Evolutionary conservation across 2,329 filamentous ascomycete genomes (phyloP).

Genomic region (Lasiodiplodia theobromae): DNA sequence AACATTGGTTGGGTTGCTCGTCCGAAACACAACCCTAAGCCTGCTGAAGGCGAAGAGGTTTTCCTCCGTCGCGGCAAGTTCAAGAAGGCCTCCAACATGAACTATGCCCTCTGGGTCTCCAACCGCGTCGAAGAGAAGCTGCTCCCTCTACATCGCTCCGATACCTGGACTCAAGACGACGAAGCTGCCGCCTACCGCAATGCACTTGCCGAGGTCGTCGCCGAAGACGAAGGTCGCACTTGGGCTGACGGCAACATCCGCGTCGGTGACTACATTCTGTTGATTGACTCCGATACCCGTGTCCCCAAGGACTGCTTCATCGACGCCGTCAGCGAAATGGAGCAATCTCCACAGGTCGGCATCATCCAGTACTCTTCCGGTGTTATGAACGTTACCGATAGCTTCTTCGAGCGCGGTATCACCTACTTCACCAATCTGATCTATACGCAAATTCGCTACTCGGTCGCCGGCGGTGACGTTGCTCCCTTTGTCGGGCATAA

Average conservation of each 20-base stretch:
- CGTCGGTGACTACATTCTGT: conserved; percentile 68
- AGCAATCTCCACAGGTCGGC: conserved; percentile 71
- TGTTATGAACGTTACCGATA: conserved; percentile 70
- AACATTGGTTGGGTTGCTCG: conserved; percentile 60
- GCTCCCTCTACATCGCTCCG: conserved; percentile 60
- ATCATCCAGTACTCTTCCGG: conserved; percentile 72
- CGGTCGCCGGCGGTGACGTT: conserved; percentile 78
- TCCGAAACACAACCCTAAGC: conserved; percentile 60
- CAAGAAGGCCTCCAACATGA: conserved; percentile 73
- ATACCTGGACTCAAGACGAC: conserved; percentile 63
- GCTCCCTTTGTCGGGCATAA: conserved; percentile 85
- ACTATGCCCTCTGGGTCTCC: conserved; percentile 69
- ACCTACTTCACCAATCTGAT: conserved; percentile 66
- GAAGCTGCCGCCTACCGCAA: conserved; percentile 58
- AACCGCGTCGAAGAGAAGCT: conserved; percentile 75
- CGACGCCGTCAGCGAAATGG: conserved; percentile 75
- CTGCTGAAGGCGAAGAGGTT: conserved; percentile 53
- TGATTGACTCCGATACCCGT: conserved; percentile 74
- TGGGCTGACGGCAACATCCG: conserved; percentile 69
- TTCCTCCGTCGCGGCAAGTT: conserved; percentile 69
- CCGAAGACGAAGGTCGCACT: conserved; percentile 61
- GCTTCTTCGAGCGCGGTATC: conserved; percentile 61
- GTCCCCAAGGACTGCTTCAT: conserved; percentile 72
- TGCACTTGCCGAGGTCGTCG: conserved; percentile 58
- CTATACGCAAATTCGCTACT: conserved; percentile 78